A percentile compares a stretch with the other conserved stretches of the same genome.
Evolutionary conservation across 2,329 filamentous ascomycete genomes (phyloP).

Genomic region (Tolypocladium guangdongense): DNA sequence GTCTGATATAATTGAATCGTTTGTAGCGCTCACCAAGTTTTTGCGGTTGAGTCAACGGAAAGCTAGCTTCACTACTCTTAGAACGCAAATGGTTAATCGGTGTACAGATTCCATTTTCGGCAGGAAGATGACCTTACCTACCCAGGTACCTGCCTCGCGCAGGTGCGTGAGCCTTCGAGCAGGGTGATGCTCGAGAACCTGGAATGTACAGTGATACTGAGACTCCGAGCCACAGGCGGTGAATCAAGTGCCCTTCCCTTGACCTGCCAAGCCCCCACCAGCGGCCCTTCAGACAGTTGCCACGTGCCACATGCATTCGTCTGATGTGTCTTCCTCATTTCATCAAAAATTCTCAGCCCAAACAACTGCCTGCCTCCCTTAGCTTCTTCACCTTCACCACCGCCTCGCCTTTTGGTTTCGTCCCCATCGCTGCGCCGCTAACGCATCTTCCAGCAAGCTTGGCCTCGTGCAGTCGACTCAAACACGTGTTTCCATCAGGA

Average conservation of each 20-base stretch:
- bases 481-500: no score
- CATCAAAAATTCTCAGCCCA: background rate
- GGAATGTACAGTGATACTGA: background rate
- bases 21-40: background rate
- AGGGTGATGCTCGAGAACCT: background rate
- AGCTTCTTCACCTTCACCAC: background rate
- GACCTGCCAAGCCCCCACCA: background rate
- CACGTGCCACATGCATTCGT: background rate
- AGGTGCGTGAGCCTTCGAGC: no score
- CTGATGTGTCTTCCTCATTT: background rate
- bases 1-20: background rate
- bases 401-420: background rate
- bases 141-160: no score
- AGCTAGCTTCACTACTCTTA: no score
- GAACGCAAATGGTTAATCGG: no score
- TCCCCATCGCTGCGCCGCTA: background rate
- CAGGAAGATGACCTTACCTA: no score
- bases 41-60: background rate
- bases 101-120: no score
- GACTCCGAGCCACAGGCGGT: no score
- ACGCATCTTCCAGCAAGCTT: background rate
- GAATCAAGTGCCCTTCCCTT: background rate
- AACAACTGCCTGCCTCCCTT: background rate
- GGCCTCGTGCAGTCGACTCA: background rate
- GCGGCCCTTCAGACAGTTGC: background rate